Conservation (phyloP, 805 yeast genomes). For the Metschnikowia hibisci region DNA sequence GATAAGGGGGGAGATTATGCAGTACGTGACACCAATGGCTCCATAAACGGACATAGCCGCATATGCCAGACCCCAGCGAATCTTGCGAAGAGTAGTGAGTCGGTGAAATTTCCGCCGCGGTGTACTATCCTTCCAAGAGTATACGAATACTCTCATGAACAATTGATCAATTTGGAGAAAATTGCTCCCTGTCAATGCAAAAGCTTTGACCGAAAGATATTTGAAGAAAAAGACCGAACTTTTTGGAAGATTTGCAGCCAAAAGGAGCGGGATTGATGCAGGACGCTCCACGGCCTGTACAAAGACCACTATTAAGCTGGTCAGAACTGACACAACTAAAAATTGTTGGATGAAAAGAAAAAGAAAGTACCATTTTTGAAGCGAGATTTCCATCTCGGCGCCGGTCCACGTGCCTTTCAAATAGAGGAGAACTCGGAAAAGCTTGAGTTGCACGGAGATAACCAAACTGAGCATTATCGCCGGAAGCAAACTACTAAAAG, state of each 20-base stretch:
- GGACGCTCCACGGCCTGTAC: slow-evolving; percentile 66
- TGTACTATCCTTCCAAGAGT: slow-evolving; percentile 45
- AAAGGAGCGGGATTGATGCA: slow-evolving; percentile 61
- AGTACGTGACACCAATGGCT: slow-evolving; percentile 73
- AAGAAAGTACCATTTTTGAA: slow-evolving; percentile 73
- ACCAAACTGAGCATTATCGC: slow-evolving; percentile 60
- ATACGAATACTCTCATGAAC: slow-evolving; percentile 32
- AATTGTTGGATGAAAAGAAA: slow-evolving; percentile 81
- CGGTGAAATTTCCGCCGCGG: slow-evolving; percentile 56
- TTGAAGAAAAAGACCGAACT: slow-evolving; percentile 85
- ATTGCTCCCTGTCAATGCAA: slow-evolving; percentile 70
- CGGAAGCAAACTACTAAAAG: slow-evolving; percentile 63
- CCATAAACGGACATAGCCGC: slow-evolving; percentile 76
- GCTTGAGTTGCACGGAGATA: slow-evolving; percentile 56
- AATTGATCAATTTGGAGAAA: slow-evolving; percentile 59
- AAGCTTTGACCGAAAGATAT: slow-evolving; percentile 67
- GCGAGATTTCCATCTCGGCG: slow-evolving; percentile 59
- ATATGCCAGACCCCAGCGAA: slow-evolving; percentile 75
- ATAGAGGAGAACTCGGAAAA: slow-evolving; percentile 52
- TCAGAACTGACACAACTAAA: slow-evolving; percentile 78
- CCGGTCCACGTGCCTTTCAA: slow-evolving; percentile 60
- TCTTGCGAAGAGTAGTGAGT: slow-evolving; percentile 39
- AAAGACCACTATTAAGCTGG: slow-evolving; percentile 64
- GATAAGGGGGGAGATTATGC: slow-evolving; percentile 76
- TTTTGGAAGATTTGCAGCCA: slow-evolving; percentile 78